Percentiles rank a stretch among this genome's conserved stretches.
These are phyloP conservation scores for Neurospora hispaniola DNA, from an alignment of 495 filamentous ascomycete genomes.

Conservation along the genomic window DNA sequence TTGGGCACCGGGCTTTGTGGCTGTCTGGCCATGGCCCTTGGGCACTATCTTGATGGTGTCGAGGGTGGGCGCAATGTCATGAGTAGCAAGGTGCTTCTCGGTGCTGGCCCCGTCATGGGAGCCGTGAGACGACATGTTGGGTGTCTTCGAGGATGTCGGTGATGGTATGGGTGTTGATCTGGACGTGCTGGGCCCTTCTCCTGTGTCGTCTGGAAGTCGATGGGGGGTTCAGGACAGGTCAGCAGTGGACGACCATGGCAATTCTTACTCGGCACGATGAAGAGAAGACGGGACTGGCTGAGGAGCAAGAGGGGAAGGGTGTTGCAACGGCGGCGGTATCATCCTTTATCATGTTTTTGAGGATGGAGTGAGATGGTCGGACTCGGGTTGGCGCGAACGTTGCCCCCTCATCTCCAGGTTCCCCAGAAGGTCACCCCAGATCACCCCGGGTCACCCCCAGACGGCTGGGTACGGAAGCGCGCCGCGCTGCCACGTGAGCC, in stretches of 20 bases:
- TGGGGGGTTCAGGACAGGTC: not conserved
- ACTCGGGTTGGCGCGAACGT: not conserved
- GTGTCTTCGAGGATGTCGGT: not conserved
- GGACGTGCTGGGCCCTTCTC: not conserved
- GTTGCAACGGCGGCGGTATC: not conserved
- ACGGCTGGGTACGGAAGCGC: not conserved
- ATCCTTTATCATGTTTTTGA: not conserved
- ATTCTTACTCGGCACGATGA: slow-evolving; percentile 1
- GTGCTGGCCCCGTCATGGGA: slow-evolving; percentile 12
- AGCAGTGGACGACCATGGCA: not conserved
- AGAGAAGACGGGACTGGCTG: not conserved
- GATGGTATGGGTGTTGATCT: not conserved
- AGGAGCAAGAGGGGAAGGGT: not conserved
- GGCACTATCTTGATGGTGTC: slow-evolving; percentile 8
- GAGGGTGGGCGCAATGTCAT: slow-evolving; percentile 6
- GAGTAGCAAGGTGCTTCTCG: slow-evolving; percentile 15
- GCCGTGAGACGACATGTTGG: slow-evolving; percentile 24
- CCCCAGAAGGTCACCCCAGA: not conserved
- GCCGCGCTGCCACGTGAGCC: not conserved
- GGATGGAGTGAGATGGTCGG: not conserved
- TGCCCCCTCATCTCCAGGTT: not conserved
- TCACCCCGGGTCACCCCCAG: not conserved
- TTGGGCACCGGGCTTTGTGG: slow-evolving; percentile 28
- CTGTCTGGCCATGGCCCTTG: slow-evolving; percentile 26
- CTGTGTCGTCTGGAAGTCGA: slow-evolving; percentile 1